Conservation (phyloP, 495 filamentous ascomycete genomes). For the Neurospora africana region DNA sequence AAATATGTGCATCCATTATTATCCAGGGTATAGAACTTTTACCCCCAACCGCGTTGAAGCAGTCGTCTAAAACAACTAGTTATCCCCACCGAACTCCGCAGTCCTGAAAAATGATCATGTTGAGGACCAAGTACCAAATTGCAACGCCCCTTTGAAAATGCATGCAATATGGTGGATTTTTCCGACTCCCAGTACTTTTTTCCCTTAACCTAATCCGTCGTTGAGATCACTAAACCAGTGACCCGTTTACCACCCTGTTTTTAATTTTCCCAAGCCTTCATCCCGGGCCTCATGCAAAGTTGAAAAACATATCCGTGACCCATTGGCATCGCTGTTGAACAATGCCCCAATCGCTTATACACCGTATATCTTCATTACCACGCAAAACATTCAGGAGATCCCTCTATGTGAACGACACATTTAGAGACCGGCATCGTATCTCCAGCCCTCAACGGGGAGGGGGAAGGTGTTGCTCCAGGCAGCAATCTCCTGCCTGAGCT, state of each 20-base stretch:
- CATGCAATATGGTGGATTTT: conserved; percentile 23
- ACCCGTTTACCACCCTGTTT: conserved; percentile 1
- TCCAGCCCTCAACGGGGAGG: conserved; percentile 68
- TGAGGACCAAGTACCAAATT: conserved; percentile 25
- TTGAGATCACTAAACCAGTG: conserved; percentile 16
- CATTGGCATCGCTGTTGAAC: conserved; percentile 5
- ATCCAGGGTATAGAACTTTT: background rate
- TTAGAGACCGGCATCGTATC: conserved; percentile 40
- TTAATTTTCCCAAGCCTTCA: conserved; percentile 6
- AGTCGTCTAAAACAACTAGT: conserved; percentile 10
- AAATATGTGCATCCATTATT: background rate
- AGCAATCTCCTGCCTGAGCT: conserved; percentile 79
- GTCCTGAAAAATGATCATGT: conserved; percentile 21
- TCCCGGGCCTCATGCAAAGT: conserved; percentile 9
- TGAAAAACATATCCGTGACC: conserved; percentile 14
- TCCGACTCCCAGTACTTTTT: conserved; percentile 16
- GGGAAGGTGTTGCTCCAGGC: conserved; percentile 87
- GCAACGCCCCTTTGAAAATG: conserved; percentile 29
- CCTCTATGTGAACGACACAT: background rate
- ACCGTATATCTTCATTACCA: conserved; percentile 1
- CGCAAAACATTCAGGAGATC: background rate
- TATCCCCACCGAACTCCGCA: conserved; percentile 17
- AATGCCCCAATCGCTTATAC: background rate
- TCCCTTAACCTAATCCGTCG: conserved; percentile 13
- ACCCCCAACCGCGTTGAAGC: conserved; percentile 25